Base-by-base conservation (phyloP, 345 rosid species). In the Camelina laxa region DNA sequence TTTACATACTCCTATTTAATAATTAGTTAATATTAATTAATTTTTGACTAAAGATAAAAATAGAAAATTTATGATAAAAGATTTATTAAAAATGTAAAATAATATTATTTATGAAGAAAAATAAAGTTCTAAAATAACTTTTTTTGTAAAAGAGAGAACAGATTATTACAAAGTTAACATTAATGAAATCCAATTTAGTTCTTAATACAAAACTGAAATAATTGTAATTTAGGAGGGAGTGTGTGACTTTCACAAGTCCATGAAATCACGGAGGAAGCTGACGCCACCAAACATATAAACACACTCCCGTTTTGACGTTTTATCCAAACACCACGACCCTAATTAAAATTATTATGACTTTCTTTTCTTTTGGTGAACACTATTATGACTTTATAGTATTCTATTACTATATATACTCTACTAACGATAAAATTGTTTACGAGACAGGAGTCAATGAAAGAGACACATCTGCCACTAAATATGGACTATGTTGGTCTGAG, bases 391-490 rank as follows among this genome's bases (percentile, higher is more conserved):
- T 44, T 27, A 2, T 13, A 15, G 38, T 41, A 41, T 54, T 49
- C 21, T 73, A 53, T 17, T 73, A 53, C 9, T 73, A 15, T 42
- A 15, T 42, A 12, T 62, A 4, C 36, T 39, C 1, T 24, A 41
- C 5, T 22, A 24, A 50, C 5, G 55, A 45, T 16, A 56, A 35
- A 44, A 22, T 31, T 47, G 21, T 27, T 58, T 31, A 65, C 27
- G 59, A 65, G 12, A 17, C 36, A 55, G 17, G 17, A 50, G 73
- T 75, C 74, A 51, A 39, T 60, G 63, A 67, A 60, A 56, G 5
- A 31, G 79, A 75, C 79, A 67, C 47, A 60, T 60, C 47, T 59
- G 73, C 47, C 79, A 60, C 10, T 15, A 59, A 60, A 60, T 42
- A 51, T 50, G 63, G 61, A 74, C 24, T 56, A 1, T 67, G 78